Evolutionary conservation across 2,329 filamentous ascomycete genomes (phyloP).

Genomic region (Gliomastix tumulicola): DNA sequence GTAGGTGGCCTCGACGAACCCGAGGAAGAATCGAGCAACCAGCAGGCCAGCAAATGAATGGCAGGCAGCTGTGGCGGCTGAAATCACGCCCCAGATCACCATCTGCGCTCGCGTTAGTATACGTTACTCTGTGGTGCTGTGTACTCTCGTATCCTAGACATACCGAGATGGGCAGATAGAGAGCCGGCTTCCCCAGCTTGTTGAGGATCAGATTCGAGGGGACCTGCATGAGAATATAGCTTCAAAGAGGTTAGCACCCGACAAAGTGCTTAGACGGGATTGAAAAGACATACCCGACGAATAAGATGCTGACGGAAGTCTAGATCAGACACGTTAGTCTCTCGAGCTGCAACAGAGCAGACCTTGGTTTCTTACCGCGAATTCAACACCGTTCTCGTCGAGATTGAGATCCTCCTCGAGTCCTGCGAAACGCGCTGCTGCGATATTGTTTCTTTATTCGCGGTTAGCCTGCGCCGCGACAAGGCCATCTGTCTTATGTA

Average conservation of each 20-base stretch:
- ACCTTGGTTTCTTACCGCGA: no score
- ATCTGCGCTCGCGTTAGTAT: conserved; percentile 23
- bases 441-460: conserved; percentile 25
- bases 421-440: conserved; percentile 35
- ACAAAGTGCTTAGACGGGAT: neutral
- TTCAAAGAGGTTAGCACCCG: no score
- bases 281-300: conserved; percentile 39
- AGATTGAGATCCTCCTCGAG: conserved; percentile 37
- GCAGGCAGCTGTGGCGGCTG: conserved; percentile 26
- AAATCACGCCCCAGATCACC: conserved; percentile 41
- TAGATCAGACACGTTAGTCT: no score
- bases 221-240: conserved; percentile 43
- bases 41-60: conserved; percentile 22
- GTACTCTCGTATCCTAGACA: no score
- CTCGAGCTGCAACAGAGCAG: no score
- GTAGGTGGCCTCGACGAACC: conserved; percentile 30
- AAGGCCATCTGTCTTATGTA: no score
- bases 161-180: conserved; percentile 37
- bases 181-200: conserved; percentile 39
- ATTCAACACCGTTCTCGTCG: conserved; percentile 10
- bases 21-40: conserved; percentile 28
- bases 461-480: neutral
- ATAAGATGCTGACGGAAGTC: conserved; percentile 19
- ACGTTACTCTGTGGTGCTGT: no score
- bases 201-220: conserved; percentile 44